phyloP scores from a whole-genome alignment of 2,329 filamentous ascomycete species.

The Stagonosporopsis rhizophila region DNA sequence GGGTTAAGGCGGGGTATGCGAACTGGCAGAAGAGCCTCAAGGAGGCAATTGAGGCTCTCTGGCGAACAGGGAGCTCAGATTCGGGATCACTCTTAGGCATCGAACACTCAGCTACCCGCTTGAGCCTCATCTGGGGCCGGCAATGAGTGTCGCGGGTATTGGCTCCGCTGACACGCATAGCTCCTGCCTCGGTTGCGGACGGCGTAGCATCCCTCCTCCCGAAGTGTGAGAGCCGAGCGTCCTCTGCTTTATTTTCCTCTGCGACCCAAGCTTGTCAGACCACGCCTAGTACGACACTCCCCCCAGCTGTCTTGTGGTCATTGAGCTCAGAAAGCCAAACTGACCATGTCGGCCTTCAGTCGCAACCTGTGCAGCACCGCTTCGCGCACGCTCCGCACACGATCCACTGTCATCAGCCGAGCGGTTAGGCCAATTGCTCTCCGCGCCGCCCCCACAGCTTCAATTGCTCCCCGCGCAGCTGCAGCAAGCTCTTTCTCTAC shows the following conservation, averaged over 20 bases:
- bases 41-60: neutral
- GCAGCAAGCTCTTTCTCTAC: conserved; percentile 46
- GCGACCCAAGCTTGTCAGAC: conserved; percentile 29
- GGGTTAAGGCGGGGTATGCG: conserved; percentile 18
- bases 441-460: conserved; percentile 31
- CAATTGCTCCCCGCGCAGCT: conserved; percentile 32
- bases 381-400: conserved; percentile 47
- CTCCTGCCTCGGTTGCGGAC: conserved; percentile 42
- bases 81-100: neutral
- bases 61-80: neutral
- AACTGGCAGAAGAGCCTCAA: conserved; percentile 6
- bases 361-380: conserved; percentile 51
- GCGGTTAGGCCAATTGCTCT: conserved; percentile 48
- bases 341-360: conserved; percentile 52
- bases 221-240: conserved; percentile 37
- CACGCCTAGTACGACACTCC: conserved; percentile 45
- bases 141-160: conserved; percentile 2
- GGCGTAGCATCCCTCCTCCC: conserved; percentile 35
- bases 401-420: conserved; percentile 43
- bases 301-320: conserved; percentile 43
- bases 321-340: conserved; percentile 48
- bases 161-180: conserved; percentile 18
- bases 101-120: neutral
- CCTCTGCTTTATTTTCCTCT: conserved; percentile 31
- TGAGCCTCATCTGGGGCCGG: conserved; percentile 15